phyloP scores from a whole-genome alignment of 179 eudicot genomes.

The Drosera spatulata region DNA sequence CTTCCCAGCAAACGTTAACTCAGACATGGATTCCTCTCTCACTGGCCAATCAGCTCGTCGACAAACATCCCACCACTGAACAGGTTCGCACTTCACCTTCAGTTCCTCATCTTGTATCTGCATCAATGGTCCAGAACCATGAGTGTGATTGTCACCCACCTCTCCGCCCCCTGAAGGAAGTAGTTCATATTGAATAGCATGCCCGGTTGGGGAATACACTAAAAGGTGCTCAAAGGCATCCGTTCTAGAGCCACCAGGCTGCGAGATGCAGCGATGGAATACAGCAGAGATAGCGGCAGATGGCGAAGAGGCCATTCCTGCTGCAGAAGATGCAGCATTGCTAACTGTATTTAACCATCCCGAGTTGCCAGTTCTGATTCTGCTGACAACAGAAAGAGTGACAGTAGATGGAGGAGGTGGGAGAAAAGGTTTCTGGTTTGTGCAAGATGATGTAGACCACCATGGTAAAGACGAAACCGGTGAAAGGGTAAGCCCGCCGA shows the following conservation, averaged over 20 bases:
- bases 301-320: conserved; percentile 60
- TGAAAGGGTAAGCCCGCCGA: conserved; percentile 45
- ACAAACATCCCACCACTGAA: conserved; percentile 97
- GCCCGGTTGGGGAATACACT: conserved; percentile 79
- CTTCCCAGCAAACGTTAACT: conserved; percentile 30
- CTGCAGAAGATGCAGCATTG: conserved; percentile 89
- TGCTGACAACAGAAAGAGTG: conserved; percentile 71
- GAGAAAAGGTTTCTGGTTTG: conserved; percentile 40
- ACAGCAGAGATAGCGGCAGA: conserved; percentile 68
- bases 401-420: conserved; percentile 67
- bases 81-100: conserved; percentile 62
- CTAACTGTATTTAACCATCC: conserved; percentile 96
- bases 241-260: conserved; percentile 20
- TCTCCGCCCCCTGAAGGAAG: conserved; percentile 59
- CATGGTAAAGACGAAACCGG: conserved; percentile 62
- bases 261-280: conserved; percentile 53
- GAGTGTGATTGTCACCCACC: conserved; percentile 36
- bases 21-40: conserved; percentile 56
- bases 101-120: conserved; percentile 72
- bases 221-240: conserved; percentile 66
- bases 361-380: conserved; percentile 76
- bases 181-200: conserved; percentile 72
- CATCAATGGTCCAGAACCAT: conserved; percentile 30
- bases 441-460: conserved; percentile 51
- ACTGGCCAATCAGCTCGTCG: conserved; percentile 88